Evolutionary conservation across 176 grass and related monocot species (phyloP), one percentile per base, ranked within the genome.

Genomic region (Neostapfia colusana): DNA sequence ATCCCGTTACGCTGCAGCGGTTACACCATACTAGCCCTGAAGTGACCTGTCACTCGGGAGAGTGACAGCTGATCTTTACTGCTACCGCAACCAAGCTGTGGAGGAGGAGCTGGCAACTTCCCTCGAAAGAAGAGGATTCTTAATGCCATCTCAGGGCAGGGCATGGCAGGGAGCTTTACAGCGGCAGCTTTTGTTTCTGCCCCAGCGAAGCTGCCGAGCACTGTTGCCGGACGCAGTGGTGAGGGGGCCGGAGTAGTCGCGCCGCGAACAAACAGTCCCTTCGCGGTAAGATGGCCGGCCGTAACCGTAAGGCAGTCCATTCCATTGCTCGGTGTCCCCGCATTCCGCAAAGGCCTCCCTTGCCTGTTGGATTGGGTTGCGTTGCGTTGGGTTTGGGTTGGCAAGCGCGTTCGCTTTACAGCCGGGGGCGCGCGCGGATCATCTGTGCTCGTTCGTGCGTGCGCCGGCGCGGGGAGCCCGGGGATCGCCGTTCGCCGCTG

Each of bases 391-490:
- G n/a, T n/a, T n/a, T n/a, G n/a, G n/a, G 82, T 50, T 85, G 82
- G n/a, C n/a, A n/a, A n/a, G 76, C 77, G 34, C 61, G 38, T 14
- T 15, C 46, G 60, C 76, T 85, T 85, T 85, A 57, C 83, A 85
- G 83, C 83, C 69, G 69, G 51, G 21, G 36, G n/a, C n/a, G 1
- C 16, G 51, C 70, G 11, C 7, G 53, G 5, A 20, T 18, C 27
- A 46, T 46, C 2, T 14, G n/a, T n/a, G n/a, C n/a, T n/a, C n/a
- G n/a, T n/a, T n/a, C n/a, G n/a, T n/a, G n/a, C n/a, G n/a, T n/a
- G n/a, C n/a, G n/a, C n/a, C n/a, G n/a, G n/a, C n/a, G n/a, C n/a
- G n/a, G n/a, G n/a, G n/a, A n/a, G n/a, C n/a, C n/a, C n/a, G n/a
- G n/a, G n/a, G n/a, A n/a, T n/a, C n/a, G n/a, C n/a, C n/a, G n/a